phyloP scores from a whole-genome alignment of 164 flowering plant genomes.

The Taxillus chinensis region DNA sequence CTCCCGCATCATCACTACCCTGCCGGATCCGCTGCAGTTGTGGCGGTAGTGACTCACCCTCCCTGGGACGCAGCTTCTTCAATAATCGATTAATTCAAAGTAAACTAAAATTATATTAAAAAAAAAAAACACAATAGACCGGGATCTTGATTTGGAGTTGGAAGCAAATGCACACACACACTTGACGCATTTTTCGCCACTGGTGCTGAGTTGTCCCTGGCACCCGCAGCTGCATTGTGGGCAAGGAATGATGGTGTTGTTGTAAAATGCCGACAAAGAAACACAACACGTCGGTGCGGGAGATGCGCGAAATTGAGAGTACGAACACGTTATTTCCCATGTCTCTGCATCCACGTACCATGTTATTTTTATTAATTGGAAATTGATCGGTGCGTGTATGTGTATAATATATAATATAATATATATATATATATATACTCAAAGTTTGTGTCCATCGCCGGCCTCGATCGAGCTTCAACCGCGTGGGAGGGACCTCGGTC shows the following conservation, averaged over 20 bases:
- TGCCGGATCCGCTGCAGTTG: too few relatives aligned
- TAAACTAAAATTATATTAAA: too few relatives aligned
- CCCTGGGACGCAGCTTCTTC: too few relatives aligned
- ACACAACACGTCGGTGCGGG: slow-evolving; percentile 62
- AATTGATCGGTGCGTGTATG: neutral
- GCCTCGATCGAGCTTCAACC: slow-evolving; percentile 27
- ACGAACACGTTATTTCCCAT: slow-evolving; percentile 55
- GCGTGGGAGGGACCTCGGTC: slow-evolving; percentile 31
- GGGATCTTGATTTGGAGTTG: too few relatives aligned
- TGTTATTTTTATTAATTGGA: neutral
- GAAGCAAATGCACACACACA: slow-evolving; percentile 6
- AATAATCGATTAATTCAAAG: too few relatives aligned
- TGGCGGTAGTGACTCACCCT: too few relatives aligned
- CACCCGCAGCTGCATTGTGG: slow-evolving; percentile 70
- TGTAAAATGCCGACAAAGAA: slow-evolving; percentile 69
- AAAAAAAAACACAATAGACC: too few relatives aligned
- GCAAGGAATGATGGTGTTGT: slow-evolving; percentile 40
- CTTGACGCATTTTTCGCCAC: slow-evolving; percentile 36
- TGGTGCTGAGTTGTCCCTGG: slow-evolving; percentile 16
- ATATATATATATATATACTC: slow-evolving; percentile 33
- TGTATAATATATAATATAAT: neutral
- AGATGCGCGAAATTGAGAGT: slow-evolving; percentile 44
- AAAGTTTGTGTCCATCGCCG: slow-evolving; percentile 55
- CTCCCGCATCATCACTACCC: slow-evolving; percentile 1
- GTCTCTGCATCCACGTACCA: slow-evolving; percentile 33